Percentiles rank a stretch among this genome's conserved stretches.
These are phyloP conservation scores for Coniophora puteana DNA, from an alignment of 1,284 basidiomycete species.

Conservation along the genomic window DNA sequence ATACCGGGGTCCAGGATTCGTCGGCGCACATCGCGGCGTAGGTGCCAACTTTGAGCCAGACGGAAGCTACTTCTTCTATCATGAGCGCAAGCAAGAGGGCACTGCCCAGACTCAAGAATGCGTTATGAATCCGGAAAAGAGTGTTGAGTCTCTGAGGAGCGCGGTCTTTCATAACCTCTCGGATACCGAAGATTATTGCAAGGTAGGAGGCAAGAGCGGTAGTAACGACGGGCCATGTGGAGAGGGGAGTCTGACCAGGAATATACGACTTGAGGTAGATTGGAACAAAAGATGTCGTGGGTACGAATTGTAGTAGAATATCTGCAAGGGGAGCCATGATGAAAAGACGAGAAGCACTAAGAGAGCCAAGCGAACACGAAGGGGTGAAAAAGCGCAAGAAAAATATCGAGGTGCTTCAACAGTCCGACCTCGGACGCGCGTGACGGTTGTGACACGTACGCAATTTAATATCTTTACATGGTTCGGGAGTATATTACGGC, in stretches of 20 bases:
- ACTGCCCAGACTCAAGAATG: constrained; percentile 83
- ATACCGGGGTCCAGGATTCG: constrained; percentile 80
- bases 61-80: constrained; percentile 85
- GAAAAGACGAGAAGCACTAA: constrained; percentile 14
- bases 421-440: background rate
- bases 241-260: constrained; percentile 73
- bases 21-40: constrained; percentile 81
- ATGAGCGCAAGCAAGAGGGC: constrained; percentile 81
- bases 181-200: constrained; percentile 84
- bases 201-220: constrained; percentile 79
- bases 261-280: constrained; percentile 66
- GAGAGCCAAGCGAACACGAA: constrained; percentile 7
- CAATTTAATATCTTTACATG: too few relatives aligned
- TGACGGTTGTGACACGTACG: background rate
- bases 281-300: constrained; percentile 52
- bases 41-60: constrained; percentile 65
- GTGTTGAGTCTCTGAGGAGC: constrained; percentile 76
- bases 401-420: too few relatives aligned
- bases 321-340: constrained; percentile 73
- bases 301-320: constrained; percentile 55
- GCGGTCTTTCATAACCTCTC: constrained; percentile 80
- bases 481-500: too few relatives aligned
- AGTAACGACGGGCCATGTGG: constrained; percentile 73
- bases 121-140: constrained; percentile 92
- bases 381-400: constrained; percentile 9